Evolutionary conservation across 495 filamentous ascomycete species (phyloP).

Genomic region (Penicillium coffeae): DNA sequence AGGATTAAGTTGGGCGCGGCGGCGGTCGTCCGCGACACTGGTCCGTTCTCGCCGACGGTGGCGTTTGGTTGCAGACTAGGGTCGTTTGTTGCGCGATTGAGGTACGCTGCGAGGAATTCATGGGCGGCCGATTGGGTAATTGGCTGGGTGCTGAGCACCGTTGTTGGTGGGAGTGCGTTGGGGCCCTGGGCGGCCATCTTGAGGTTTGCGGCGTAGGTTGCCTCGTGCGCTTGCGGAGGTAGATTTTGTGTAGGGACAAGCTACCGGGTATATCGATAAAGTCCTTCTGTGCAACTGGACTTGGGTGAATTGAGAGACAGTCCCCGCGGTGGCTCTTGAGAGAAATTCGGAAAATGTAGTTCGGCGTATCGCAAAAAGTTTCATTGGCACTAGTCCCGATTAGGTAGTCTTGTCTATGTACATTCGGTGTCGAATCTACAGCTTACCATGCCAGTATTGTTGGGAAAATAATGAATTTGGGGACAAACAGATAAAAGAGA

Average conservation of each 20-base stretch:
- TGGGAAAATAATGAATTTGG: too few species aligned
- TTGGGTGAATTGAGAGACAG: too few species aligned
- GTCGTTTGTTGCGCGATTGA: constrained; percentile 48
- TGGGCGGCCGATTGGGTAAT: constrained; percentile 53
- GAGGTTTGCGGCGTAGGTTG: not conserved
- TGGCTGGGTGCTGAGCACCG: constrained; percentile 36
- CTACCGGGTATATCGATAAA: too few species aligned
- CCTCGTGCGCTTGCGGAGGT: too few species aligned
- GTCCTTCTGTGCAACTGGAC: too few species aligned
- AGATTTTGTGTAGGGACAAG: too few species aligned
- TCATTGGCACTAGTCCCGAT: constrained; percentile 27
- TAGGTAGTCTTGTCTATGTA: constrained; percentile 7
- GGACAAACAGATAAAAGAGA: not conserved
- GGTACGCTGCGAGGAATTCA: constrained; percentile 55
- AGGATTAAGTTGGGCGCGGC: constrained; percentile 54
- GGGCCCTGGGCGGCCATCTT: constrained; percentile 42
- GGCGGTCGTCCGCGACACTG: constrained; percentile 50
- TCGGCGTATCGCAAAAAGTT: constrained; percentile 23
- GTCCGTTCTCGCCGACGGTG: constrained; percentile 57
- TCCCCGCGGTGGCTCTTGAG: not conserved
- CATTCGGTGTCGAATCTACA: not conserved
- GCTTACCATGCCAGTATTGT: too few species aligned
- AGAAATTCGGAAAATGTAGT: constrained; percentile 7
- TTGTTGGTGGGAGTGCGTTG: constrained; percentile 45
- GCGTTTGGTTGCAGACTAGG: constrained; percentile 66